phyloP scores from a whole-genome alignment of 2,329 filamentous ascomycete species.

The Decorospora gaudefroyi region DNA sequence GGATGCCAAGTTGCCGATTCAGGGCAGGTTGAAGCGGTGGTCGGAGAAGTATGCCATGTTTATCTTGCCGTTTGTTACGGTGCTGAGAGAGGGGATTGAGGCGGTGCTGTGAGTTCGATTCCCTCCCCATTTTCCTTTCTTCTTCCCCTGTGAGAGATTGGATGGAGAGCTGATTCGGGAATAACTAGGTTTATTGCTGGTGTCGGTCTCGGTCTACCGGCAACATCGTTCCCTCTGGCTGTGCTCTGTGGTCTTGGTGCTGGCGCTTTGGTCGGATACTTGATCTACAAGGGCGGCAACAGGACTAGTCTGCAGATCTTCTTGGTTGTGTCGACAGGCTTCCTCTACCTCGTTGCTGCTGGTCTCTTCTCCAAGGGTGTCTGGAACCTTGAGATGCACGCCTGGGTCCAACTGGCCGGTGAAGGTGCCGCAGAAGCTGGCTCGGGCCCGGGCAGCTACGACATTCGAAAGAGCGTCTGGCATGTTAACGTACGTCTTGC shows the following conservation, averaged over 20 bases:
- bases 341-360: slow-evolving; percentile 82
- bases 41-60: slow-evolving; percentile 85
- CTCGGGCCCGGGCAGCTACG: slow-evolving; percentile 74
- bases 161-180: slow-evolving; percentile 4
- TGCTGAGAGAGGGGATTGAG: slow-evolving; percentile 84
- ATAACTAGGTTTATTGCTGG: slow-evolving; percentile 71
- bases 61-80: slow-evolving; percentile 80
- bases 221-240: slow-evolving; percentile 75
- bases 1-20: slow-evolving; percentile 48
- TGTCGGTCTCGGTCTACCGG: slow-evolving; percentile 76
- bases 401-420: slow-evolving; percentile 68
- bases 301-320: slow-evolving; percentile 72
- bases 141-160: no score
- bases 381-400: slow-evolving; percentile 72
- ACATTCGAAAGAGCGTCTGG: slow-evolving; percentile 78
- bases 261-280: slow-evolving; percentile 68
- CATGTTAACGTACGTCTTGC: slow-evolving; percentile 70
- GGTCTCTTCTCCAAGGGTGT: slow-evolving; percentile 78
- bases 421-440: slow-evolving; percentile 66
- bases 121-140: background rate
- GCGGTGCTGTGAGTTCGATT: slow-evolving; percentile 65
- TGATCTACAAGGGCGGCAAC: slow-evolving; percentile 76
- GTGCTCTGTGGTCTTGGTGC: slow-evolving; percentile 72
- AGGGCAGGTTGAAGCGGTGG: slow-evolving; percentile 63
- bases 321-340: slow-evolving; percentile 78